Evolutionary conservation across 768 basidiomycete genomes (phyloP).

Genomic region (Trametes cubensis): DNA sequence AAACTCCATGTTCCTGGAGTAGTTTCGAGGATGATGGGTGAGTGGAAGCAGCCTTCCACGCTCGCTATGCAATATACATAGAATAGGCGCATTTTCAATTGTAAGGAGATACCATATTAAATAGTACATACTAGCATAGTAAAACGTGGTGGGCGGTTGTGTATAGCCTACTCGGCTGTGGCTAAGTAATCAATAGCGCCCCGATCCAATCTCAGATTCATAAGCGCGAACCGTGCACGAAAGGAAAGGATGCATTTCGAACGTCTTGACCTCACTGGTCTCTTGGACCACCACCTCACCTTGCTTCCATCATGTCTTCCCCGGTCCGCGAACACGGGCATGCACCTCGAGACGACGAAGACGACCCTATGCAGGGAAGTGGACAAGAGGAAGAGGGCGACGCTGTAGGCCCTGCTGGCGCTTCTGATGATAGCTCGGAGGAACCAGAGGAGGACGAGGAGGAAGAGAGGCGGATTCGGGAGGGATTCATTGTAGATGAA

Average conservation of each 20-base stretch:
- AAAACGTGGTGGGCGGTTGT: too few species aligned
- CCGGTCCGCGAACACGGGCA: conserved; percentile 42
- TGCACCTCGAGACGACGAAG: conserved; percentile 40
- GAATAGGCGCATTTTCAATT: too few species aligned
- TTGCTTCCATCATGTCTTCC: conserved; percentile 40
- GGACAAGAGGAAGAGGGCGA: conserved; percentile 50
- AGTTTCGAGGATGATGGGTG: not conserved
- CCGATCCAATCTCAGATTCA: conserved; percentile 15
- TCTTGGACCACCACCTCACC: conserved; percentile 17
- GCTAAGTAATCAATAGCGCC: not conserved
- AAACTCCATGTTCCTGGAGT: conserved; percentile 33
- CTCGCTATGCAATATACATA: not conserved
- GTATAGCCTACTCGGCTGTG: not conserved
- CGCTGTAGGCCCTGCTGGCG: conserved; percentile 51
- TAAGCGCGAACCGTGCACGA: conserved; percentile 9
- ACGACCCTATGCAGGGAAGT: conserved; percentile 64
- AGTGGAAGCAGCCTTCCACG: not conserved
- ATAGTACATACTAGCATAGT: too few species aligned
- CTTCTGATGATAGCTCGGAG: conserved; percentile 83
- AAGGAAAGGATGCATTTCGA: conserved; percentile 9
- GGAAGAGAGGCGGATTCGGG: conserved; percentile 74
- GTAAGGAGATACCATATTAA: too few species aligned
- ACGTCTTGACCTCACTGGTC: conserved; percentile 6
- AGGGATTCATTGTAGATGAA: conserved; percentile 92
- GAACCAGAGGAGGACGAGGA: conserved; percentile 92